Base-by-base conservation (phyloP, 768 basidiomycete species). In the Lentinula sp. region DNA sequence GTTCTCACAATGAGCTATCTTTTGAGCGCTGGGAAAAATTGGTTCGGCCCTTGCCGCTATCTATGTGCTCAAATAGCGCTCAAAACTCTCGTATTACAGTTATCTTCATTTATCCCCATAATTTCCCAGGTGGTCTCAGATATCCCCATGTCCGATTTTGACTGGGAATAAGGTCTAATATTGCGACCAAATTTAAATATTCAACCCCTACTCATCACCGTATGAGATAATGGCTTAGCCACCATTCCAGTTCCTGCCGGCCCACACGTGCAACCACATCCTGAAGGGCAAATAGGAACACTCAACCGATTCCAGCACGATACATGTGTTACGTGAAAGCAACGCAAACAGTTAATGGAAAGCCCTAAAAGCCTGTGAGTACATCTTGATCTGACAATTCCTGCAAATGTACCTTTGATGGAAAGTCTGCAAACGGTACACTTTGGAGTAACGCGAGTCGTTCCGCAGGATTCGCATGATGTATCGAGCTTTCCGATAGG, bases 351-450 rank as follows among this genome's bases (percentile, higher is more conserved):
- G 48, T 78, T 84, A 55, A 78, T 75, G 5, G 86, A 84, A 11
- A 89, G 77, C 28, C 87, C 88, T 89, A 54, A 4, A 6, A 21
- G 13, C 11, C 9, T 21, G 21, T 51, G 28, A 63, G 1, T 18
- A 57, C 49, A 59, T 51, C 21, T 18, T 31, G 40, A 50, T 13
- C 2, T 23, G 4, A 5, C 28, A 28, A 49, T 4, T 28, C 49
- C 6, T 11, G 21, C 45, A 56, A 39, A 56, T 77, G 9, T 63
- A 84, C 91, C 89, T 79, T 84, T 88, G 61, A 88, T 84, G 5
- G 89, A 87, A 34, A 93, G 79, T 52, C 89, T 80, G 69, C 91
- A 93, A 16, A 93, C 80, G 0, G 88, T 82, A 68, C 91, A 93
- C 5, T 71, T 72, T 1, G 84, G 75, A 69, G 77, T 78, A 4